phyloP scores from a whole-genome alignment of 306 rosid species.

The Pueraria montana region DNA sequence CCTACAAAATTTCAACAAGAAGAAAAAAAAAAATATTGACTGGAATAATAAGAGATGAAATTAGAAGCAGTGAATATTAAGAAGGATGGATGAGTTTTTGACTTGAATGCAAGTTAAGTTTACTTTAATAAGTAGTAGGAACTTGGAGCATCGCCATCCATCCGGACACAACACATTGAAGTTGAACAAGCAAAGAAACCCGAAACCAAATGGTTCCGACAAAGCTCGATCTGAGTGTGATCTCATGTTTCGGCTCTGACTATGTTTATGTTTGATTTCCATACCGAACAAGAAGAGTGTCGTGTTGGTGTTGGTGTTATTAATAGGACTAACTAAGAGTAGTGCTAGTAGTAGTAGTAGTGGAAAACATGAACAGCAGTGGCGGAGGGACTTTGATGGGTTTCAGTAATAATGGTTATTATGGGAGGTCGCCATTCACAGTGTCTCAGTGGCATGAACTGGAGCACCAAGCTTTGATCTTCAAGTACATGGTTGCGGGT shows the following conservation, averaged over 20 bases:
- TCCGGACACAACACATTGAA: not conserved
- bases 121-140: not conserved
- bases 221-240: constrained; percentile 39
- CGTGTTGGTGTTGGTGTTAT: no score
- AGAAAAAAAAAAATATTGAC: not conserved
- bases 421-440: constrained; percentile 70
- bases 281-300: constrained; percentile 12
- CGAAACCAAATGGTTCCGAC: constrained; percentile 42
- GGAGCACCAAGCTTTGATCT: constrained; percentile 84
- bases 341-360: not conserved
- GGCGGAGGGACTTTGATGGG: constrained; percentile 54
- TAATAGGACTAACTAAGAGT: not conserved
- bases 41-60: not conserved
- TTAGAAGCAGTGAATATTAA: not conserved
- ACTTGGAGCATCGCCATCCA: not conserved
- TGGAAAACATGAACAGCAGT: constrained; percentile 46
- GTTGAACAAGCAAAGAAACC: constrained; percentile 2
- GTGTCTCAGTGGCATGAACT: constrained; percentile 87
- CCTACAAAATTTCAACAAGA: no score
- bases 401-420: constrained; percentile 25
- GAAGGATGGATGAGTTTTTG: not conserved
- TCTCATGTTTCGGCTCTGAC: constrained; percentile 7
- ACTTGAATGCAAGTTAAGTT: not conserved
- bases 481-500: constrained; percentile 81
- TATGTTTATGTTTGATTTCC: constrained; percentile 42